Conservation (phyloP, 2,329 filamentous ascomycete genomes). For the Aspergillus fischeri region DNA sequence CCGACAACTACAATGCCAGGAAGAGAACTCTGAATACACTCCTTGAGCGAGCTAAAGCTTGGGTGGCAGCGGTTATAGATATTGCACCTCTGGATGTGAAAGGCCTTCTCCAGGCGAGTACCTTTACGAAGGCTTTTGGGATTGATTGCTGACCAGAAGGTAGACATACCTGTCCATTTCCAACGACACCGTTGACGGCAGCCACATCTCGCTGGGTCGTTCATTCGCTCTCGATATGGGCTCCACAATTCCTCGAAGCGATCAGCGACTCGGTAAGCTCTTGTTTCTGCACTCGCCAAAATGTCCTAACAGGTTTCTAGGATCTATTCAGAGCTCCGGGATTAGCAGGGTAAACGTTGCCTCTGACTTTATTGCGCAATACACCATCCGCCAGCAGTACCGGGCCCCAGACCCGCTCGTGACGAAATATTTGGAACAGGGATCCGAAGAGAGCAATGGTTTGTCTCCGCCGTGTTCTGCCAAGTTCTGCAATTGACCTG, state of each 20-base stretch:
- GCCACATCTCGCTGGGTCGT: conserved; percentile 84
- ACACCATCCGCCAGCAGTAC: conserved; percentile 95
- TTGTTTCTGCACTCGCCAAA: neutral
- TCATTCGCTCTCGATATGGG: conserved; percentile 95
- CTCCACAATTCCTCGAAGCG: conserved; percentile 75
- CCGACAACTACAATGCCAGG: conserved; percentile 83
- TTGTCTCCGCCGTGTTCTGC: conserved; percentile 1
- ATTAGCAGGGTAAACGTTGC: conserved; percentile 79
- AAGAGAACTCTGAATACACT: conserved; percentile 74
- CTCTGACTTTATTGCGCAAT: conserved; percentile 94
- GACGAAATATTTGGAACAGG: conserved; percentile 7
- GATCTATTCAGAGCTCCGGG: conserved; percentile 70
- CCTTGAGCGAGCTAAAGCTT: conserved; percentile 69
- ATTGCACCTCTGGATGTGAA: conserved; percentile 91
- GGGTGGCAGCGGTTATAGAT: conserved; percentile 76
- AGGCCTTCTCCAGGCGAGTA: conserved; percentile 66
- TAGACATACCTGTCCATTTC: conserved; percentile 93
- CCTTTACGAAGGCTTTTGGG: neutral
- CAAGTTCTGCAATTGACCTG: conserved; percentile 5
- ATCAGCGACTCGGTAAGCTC: conserved; percentile 66
- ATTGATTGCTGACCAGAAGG: conserved; percentile 2
- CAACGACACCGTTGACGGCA: conserved; percentile 84
- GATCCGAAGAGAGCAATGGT: conserved; percentile 12
- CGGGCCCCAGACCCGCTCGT: conserved; percentile 71
- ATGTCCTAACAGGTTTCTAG: conserved; percentile 16